Conservation (phyloP, 164 flowering plant genomes). For the Warburgia ugandensis region DNA sequence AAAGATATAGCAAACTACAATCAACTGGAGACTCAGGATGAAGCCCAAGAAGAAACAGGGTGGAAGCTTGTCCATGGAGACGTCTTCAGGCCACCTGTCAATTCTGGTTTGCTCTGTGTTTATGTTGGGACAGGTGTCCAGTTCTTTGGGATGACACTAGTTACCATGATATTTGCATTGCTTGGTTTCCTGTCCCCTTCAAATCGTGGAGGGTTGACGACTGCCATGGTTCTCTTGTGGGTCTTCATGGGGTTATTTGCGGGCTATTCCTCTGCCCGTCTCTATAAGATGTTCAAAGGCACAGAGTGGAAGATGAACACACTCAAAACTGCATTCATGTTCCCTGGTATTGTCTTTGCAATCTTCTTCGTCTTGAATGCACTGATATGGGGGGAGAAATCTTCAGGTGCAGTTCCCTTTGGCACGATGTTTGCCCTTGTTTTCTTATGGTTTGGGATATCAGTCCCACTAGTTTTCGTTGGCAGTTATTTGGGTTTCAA, state of each 20-base stretch:
- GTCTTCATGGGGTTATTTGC: slow-evolving; percentile 44
- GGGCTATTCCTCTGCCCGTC: slow-evolving; percentile 30
- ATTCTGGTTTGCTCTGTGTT: slow-evolving; percentile 35
- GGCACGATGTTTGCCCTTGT: slow-evolving; percentile 40
- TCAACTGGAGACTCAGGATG: slow-evolving; percentile 44
- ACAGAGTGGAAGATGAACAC: slow-evolving; percentile 37
- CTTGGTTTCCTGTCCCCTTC: slow-evolving; percentile 44
- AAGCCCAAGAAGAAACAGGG: slow-evolving; percentile 41
- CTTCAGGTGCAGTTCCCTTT: slow-evolving; percentile 42
- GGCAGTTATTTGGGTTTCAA: slow-evolving; percentile 39
- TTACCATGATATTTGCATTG: slow-evolving; percentile 43
- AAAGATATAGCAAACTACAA: slow-evolving; percentile 42
- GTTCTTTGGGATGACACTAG: slow-evolving; percentile 41
- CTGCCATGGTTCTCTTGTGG: slow-evolving; percentile 42
- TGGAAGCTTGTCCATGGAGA: slow-evolving; percentile 41
- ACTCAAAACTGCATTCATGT: slow-evolving; percentile 31
- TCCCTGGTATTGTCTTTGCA: slow-evolving; percentile 32
- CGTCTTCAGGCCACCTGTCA: slow-evolving; percentile 34
- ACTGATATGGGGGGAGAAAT: slow-evolving; percentile 36
- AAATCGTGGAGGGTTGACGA: slow-evolving; percentile 40
- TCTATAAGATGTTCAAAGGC: slow-evolving; percentile 38
- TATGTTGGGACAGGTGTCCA: slow-evolving; percentile 46
- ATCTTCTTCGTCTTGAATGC: slow-evolving; percentile 37
- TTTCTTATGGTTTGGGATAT: slow-evolving; percentile 38
- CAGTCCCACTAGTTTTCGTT: slow-evolving; percentile 33